A percentile compares a stretch with the other conserved stretches of the same genome.
phyloP scores from a whole-genome alignment of 2,329 filamentous ascomycete genomes.

The Calonectria hongkongensis region DNA sequence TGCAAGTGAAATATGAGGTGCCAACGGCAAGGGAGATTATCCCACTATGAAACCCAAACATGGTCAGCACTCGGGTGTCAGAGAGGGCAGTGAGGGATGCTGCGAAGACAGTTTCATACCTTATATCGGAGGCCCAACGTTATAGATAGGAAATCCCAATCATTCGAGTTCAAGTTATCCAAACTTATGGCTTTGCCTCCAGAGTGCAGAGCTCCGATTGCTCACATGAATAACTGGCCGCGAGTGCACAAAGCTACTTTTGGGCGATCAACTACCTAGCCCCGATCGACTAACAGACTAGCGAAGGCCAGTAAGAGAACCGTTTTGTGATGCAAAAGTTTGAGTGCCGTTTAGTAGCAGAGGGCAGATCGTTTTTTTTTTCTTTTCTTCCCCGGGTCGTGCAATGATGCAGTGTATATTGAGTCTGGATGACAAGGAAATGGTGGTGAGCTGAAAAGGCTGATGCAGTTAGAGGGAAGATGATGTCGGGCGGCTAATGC shows the following conservation, averaged over 20 bases:
- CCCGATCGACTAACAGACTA: conserved; percentile 38
- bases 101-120: conserved; percentile 11
- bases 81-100: neutral
- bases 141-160: conserved; percentile 1
- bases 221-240: conserved; percentile 37
- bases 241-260: conserved; percentile 43
- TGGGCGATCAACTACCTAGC: conserved; percentile 39
- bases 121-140: conserved; percentile 11
- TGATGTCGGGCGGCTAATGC: conserved; percentile 33
- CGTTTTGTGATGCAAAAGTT: conserved; percentile 25
- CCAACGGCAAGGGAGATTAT: conserved; percentile 21
- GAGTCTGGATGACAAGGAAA: conserved; percentile 29
- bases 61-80: conserved; percentile 10
- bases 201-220: conserved; percentile 26
- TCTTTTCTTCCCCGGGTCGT: conserved; percentile 1
- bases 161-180: conserved; percentile 29
- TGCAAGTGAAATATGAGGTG: conserved; percentile 23
- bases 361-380: neutral
- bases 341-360: neutral
- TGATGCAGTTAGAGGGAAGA: conserved; percentile 30
- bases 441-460: conserved; percentile 18
- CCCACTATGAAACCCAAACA: conserved; percentile 12
- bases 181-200: conserved; percentile 19
- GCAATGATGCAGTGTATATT: conserved; percentile 19
- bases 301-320: conserved; percentile 34